phyloP scores from a whole-genome alignment of 371 early-diverging fungal genomes.

The Chytridiales sp. region DNA sequence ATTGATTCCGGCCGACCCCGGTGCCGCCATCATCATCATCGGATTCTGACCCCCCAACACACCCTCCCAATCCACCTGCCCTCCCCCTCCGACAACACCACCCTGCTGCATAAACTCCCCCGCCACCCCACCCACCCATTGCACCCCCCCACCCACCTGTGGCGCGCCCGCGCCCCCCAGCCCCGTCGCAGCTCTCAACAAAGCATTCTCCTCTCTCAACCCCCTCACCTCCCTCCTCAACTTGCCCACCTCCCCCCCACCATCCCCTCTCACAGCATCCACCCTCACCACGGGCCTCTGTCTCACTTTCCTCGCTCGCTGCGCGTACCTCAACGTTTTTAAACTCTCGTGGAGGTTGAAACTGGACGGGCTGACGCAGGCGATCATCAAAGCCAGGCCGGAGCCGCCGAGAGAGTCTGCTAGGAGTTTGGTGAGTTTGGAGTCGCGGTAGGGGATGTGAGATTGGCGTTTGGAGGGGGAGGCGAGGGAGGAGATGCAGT shows the following conservation, averaged over 20 bases:
- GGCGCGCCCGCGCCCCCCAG: not conserved
- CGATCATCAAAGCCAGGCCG: constrained; percentile 85
- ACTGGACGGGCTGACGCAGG: constrained; percentile 78
- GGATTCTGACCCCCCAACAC: not conserved
- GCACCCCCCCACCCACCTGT: constrained; percentile 9
- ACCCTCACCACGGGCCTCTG: constrained; percentile 60
- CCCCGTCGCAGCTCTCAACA: constrained; percentile 11
- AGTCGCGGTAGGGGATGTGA: constrained; percentile 96
- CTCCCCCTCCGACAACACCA: not conserved
- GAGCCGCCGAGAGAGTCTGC: constrained; percentile 95
- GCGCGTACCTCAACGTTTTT: constrained; percentile 91
- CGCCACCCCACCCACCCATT: not conserved
- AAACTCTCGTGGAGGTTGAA: constrained; percentile 80
- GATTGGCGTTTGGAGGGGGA: constrained; percentile 34
- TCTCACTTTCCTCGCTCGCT: constrained; percentile 74
- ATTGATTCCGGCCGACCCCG: too few relatives aligned
- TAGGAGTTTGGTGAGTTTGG: constrained; percentile 94
- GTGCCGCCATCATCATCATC: not conserved
- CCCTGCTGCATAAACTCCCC: not conserved
- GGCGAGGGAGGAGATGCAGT: constrained; percentile 37
- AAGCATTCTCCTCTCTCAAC: constrained; percentile 22
- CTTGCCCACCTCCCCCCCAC: constrained; percentile 29
- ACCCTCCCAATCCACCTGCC: not conserved
- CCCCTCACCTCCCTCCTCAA: constrained; percentile 29
- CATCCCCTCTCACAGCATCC: constrained; percentile 36